Percentiles rank a stretch among this genome's conserved stretches.
These are phyloP conservation scores for Aspergillus affinis DNA, from an alignment of 495 filamentous ascomycete genomes.

Conservation along the genomic window DNA sequence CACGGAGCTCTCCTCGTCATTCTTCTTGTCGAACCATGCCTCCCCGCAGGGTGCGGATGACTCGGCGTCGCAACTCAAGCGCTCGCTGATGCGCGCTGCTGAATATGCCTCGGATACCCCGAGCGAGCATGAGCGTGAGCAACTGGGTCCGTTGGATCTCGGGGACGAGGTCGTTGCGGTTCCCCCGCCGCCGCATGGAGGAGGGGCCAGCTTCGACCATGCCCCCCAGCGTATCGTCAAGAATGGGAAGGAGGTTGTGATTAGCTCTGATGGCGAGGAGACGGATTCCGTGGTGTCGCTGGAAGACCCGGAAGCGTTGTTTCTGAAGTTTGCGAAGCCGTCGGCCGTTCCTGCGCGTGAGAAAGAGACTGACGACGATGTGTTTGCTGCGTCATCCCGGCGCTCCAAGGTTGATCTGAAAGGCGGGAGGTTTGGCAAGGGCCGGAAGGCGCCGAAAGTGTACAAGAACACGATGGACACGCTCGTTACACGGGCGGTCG, in stretches of 20 bases:
- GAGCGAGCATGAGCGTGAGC: slow-evolving; percentile 7
- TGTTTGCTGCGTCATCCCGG: slow-evolving; percentile 4
- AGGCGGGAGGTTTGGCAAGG: neutral
- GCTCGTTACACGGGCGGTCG: slow-evolving; percentile 58
- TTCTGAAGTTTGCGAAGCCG: slow-evolving; percentile 25
- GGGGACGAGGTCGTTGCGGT: slow-evolving; percentile 6
- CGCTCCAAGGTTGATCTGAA: slow-evolving; percentile 8
- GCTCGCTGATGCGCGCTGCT: slow-evolving; percentile 14
- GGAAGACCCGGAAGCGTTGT: slow-evolving; percentile 42
- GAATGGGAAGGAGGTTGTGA: slow-evolving; percentile 53
- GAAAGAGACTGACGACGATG: slow-evolving; percentile 13
- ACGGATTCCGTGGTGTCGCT: slow-evolving; percentile 56
- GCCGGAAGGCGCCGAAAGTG: slow-evolving; percentile 38
- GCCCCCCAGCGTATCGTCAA: slow-evolving; percentile 44
- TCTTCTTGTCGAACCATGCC: slow-evolving; percentile 19
- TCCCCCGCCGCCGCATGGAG: slow-evolving; percentile 4
- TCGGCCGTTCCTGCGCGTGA: slow-evolving; percentile 13
- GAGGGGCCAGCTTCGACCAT: slow-evolving; percentile 21
- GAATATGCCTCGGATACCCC: slow-evolving; percentile 8
- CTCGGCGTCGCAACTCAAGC: slow-evolving; percentile 20
- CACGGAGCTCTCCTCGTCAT: slow-evolving; percentile 33
- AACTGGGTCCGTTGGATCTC: slow-evolving; percentile 22
- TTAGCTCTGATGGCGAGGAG: slow-evolving; percentile 71
- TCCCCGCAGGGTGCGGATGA: slow-evolving; percentile 21
- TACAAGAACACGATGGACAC: slow-evolving; percentile 68